These are phyloP conservation scores for Halophytophthora polymorphica DNA, from an alignment of 352 stramenopile genomes.

Conservation along the genomic window DNA sequence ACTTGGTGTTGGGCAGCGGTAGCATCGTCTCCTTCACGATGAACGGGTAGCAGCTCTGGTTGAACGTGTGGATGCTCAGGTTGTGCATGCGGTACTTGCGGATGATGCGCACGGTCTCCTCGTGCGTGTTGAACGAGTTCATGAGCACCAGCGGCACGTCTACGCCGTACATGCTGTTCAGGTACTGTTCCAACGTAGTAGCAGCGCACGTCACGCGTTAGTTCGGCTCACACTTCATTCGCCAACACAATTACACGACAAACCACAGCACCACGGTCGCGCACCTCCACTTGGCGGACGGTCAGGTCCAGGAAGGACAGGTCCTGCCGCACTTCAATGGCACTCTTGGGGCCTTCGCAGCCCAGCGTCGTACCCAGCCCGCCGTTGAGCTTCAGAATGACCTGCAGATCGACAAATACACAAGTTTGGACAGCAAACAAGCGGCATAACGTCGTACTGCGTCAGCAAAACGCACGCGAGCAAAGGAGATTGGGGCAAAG, in stretches of 20 bases:
- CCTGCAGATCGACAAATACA: conserved; percentile 33
- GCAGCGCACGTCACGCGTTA: not conserved
- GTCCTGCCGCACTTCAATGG: conserved; percentile 92
- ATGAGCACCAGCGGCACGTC: conserved; percentile 99
- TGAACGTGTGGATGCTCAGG: conserved; percentile 94
- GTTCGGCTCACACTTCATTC: not conserved
- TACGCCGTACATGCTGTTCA: conserved; percentile 90
- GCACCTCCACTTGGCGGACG: conserved; percentile 95
- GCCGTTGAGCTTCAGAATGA: conserved; percentile 98
- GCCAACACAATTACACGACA: not conserved
- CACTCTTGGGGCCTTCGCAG: conserved; percentile 91
- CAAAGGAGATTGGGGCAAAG: too few species aligned
- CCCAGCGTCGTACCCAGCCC: conserved; percentile 98
- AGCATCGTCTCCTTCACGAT: conserved; percentile 90
- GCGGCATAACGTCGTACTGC: too few species aligned
- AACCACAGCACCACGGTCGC: not conserved
- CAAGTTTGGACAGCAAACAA: conserved; percentile 7
- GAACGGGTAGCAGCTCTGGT: conserved; percentile 91
- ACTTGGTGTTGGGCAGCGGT: conserved; percentile 84
- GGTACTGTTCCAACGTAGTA: conserved; percentile 42
- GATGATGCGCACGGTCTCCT: conserved; percentile 97
- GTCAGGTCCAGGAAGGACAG: conserved; percentile 98
- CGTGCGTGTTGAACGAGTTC: conserved; percentile 99
- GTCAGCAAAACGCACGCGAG: too few species aligned
- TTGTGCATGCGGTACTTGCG: conserved; percentile 97